Conservation (phyloP, 768 basidiomycete species). For the Suillus lakei region DNA sequence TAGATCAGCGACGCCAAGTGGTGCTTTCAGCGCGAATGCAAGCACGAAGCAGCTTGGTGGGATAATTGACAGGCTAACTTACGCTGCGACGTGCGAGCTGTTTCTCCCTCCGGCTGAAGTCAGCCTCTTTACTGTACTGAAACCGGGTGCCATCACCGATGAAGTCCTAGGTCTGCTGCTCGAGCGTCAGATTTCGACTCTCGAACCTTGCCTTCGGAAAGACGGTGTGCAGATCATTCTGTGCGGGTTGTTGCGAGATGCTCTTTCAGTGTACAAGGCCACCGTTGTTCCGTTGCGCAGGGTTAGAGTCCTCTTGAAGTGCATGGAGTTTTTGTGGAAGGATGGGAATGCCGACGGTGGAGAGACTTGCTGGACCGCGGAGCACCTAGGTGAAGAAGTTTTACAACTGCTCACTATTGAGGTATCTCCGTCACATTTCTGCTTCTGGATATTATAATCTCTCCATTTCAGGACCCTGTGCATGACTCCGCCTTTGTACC, state of each 20-base stretch:
- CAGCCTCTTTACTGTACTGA: neutral
- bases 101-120: conserved; percentile 54
- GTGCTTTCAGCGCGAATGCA: conserved; percentile 43
- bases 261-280: conserved; percentile 52
- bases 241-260: conserved; percentile 49
- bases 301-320: conserved; percentile 58
- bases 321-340: conserved; percentile 51
- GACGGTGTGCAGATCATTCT: conserved; percentile 51
- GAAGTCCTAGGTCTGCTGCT: conserved; percentile 57
- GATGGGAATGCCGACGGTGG: conserved; percentile 27
- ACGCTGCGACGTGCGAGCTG: conserved; percentile 70
- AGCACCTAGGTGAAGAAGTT: conserved; percentile 46
- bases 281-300: conserved; percentile 59
- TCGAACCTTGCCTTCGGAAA: conserved; percentile 63
- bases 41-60: conserved; percentile 59
- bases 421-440: conserved; percentile 35
- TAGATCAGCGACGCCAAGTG: conserved; percentile 7
- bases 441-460: neutral
- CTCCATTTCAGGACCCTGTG: conserved; percentile 30
- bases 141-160: neutral
- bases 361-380: conserved; percentile 34
- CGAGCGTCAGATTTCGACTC: conserved; percentile 61
- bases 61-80: conserved; percentile 70
- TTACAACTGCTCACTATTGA: conserved; percentile 44
- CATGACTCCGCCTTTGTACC: conserved; percentile 31